Percentiles rank a stretch among this genome's conserved stretches.
phyloP scores from a whole-genome alignment of 78 protist genomes.

The Planoprotostelium fungivorum region DNA sequence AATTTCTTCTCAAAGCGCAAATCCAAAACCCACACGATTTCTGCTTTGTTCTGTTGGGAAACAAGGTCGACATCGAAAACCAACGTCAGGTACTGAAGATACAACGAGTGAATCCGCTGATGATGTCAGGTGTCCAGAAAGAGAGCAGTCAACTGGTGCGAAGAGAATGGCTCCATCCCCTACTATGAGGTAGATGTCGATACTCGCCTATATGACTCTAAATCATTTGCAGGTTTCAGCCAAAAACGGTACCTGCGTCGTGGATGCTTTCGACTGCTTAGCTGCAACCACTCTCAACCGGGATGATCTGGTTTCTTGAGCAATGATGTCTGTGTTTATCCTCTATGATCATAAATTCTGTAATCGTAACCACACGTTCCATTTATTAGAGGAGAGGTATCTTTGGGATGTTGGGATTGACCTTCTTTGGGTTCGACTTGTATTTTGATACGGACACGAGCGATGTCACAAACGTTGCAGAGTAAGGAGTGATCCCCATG shows the following conservation, averaged over 20 bases:
- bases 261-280: neutral
- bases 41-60: neutral
- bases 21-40: neutral
- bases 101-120: neutral
- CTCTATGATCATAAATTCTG: too few relatives aligned
- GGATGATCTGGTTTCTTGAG: neutral
- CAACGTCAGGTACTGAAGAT: neutral
- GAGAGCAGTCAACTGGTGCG: slow-evolving; percentile 6
- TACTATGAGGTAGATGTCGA: neutral
- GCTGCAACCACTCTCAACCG: neutral
- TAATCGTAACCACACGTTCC: too few relatives aligned
- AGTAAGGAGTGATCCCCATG: too few relatives aligned
- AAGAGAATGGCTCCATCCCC: neutral
- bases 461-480: too few relatives aligned
- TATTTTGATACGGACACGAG: too few relatives aligned
- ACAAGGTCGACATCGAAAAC: neutral
- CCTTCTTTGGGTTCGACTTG: too few relatives aligned
- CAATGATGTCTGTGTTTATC: too few relatives aligned
- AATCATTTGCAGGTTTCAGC: neutral
- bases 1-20: neutral
- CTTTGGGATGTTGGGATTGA: too few relatives aligned
- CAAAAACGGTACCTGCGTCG: neutral
- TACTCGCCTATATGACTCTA: neutral
- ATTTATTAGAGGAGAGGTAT: too few relatives aligned
- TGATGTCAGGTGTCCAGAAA: neutral